Percentiles rank a stretch among this genome's conserved stretches.
These are phyloP conservation scores for Amaranthus palmeri DNA, from an alignment of 148 eudicot species.

Conservation along the genomic window DNA sequence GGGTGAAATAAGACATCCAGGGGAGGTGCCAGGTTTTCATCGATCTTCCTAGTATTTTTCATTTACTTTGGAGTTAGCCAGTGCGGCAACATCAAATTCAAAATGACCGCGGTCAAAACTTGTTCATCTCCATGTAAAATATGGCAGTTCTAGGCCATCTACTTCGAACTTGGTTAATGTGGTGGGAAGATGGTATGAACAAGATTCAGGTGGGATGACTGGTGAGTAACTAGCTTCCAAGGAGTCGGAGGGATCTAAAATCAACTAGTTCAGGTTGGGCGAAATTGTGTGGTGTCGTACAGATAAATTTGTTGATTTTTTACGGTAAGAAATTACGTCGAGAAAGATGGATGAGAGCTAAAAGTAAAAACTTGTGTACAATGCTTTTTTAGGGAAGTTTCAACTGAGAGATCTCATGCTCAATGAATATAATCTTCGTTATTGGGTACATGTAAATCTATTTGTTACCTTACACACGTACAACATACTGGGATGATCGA, in stretches of 20 bases:
- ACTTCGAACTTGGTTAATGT: neutral
- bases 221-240: neutral
- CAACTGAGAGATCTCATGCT: conserved; percentile 2
- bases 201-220: neutral
- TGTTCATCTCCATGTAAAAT: neutral
- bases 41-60: conserved; percentile 31
- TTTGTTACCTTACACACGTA: conserved; percentile 7
- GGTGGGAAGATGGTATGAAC: neutral
- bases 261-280: neutral
- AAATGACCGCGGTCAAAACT: conserved; percentile 5
- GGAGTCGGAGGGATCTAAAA: neutral
- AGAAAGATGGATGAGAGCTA: conserved; percentile 22
- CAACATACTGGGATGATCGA: neutral
- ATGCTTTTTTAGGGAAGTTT: conserved; percentile 9
- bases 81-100: conserved; percentile 25
- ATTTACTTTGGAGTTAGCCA: conserved; percentile 22
- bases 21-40: conserved; percentile 38
- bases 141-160: neutral
- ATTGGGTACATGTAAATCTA: conserved; percentile 4
- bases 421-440: neutral
- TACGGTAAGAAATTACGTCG: conserved; percentile 5
- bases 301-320: conserved; percentile 30
- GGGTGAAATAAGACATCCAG: conserved; percentile 34
- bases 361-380: conserved; percentile 1
- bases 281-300: conserved; percentile 27